phyloP scores from a whole-genome alignment of 2,329 filamentous ascomycete species.

The Helicocarpus griseus region DNA sequence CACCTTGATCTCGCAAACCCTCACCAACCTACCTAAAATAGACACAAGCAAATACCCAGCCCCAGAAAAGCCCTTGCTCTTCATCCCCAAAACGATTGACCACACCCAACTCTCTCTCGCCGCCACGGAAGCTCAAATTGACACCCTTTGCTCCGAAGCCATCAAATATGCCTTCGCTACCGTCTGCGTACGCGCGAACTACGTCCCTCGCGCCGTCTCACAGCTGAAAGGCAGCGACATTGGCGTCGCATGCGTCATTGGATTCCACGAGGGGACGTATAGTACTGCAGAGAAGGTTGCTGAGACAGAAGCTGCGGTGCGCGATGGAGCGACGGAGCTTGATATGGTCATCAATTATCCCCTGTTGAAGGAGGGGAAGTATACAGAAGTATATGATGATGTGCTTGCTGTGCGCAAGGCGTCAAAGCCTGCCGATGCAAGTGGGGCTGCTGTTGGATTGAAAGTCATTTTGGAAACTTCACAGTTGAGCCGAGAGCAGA shows the following conservation, averaged over 20 bases:
- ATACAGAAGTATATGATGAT: constrained; percentile 43
- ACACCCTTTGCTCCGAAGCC: constrained; percentile 47
- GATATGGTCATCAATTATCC: constrained; percentile 51
- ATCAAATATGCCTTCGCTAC: constrained; percentile 33
- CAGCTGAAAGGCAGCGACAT: constrained; percentile 39
- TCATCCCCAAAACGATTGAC: constrained; percentile 30
- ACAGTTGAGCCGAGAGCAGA: constrained; percentile 38
- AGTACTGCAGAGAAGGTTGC: constrained; percentile 41
- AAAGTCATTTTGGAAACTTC: constrained; percentile 54
- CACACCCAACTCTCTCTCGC: constrained; percentile 35
- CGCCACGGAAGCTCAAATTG: constrained; percentile 39
- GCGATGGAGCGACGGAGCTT: constrained; percentile 45
- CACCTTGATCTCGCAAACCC: constrained; percentile 19
- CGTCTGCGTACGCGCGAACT: constrained; percentile 48
- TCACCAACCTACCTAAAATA: constrained; percentile 18
- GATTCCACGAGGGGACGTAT: constrained; percentile 51
- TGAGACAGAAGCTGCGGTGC: constrained; percentile 42
- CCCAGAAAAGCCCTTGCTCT: constrained; percentile 14
- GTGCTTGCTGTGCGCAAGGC: constrained; percentile 42
- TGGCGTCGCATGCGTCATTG: constrained; percentile 49
- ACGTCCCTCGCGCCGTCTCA: constrained; percentile 41
- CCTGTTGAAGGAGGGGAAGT: constrained; percentile 36
- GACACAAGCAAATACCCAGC: constrained; percentile 14
- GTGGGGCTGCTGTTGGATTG: constrained; percentile 26
- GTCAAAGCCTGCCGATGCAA: constrained; percentile 21